A percentile compares a stretch with the other conserved stretches of the same genome.
phyloP scores from a whole-genome alignment of 108 stramenopile species.

The Aurantiochytrium sp. region DNA sequence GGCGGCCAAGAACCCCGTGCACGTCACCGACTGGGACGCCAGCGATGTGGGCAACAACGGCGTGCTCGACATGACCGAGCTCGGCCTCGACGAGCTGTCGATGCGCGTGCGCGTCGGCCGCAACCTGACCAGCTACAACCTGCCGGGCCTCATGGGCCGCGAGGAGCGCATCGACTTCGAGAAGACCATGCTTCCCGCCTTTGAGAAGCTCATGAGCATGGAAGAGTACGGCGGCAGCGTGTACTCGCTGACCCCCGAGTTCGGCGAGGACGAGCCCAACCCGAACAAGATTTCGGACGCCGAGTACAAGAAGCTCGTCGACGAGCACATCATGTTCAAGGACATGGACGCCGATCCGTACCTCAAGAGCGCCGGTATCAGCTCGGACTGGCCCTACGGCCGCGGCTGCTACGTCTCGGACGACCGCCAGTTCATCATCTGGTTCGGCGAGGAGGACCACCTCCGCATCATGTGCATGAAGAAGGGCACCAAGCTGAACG shows the following conservation, averaged over 20 bases:
- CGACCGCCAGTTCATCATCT: conserved; percentile 58
- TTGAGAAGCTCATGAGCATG: conserved; percentile 48
- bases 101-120: conserved; percentile 64
- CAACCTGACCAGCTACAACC: conserved; percentile 56
- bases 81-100: conserved; percentile 55
- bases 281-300: conserved; percentile 53
- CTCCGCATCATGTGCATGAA: conserved; percentile 69
- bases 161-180: conserved; percentile 59
- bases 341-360: conserved; percentile 64
- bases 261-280: conserved; percentile 51
- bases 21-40: conserved; percentile 56
- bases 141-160: conserved; percentile 58
- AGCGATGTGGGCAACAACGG: conserved; percentile 39
- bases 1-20: conserved; percentile 32
- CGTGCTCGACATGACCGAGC: conserved; percentile 52
- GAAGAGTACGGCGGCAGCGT: conserved; percentile 51
- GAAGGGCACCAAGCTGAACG: conserved; percentile 55
- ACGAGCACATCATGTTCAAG: conserved; percentile 48
- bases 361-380: conserved; percentile 58
- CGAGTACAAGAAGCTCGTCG: conserved; percentile 57
- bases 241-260: conserved; percentile 55
- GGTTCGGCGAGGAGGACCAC: conserved; percentile 69
- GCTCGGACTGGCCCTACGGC: conserved; percentile 62
- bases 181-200: conserved; percentile 53
- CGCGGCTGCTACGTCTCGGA: conserved; percentile 65